Evolutionary conservation across 1,284 basidiomycete genomes (phyloP), one percentile per base, ranked within the genome.

Genomic region (Amylostereum areolatum): DNA sequence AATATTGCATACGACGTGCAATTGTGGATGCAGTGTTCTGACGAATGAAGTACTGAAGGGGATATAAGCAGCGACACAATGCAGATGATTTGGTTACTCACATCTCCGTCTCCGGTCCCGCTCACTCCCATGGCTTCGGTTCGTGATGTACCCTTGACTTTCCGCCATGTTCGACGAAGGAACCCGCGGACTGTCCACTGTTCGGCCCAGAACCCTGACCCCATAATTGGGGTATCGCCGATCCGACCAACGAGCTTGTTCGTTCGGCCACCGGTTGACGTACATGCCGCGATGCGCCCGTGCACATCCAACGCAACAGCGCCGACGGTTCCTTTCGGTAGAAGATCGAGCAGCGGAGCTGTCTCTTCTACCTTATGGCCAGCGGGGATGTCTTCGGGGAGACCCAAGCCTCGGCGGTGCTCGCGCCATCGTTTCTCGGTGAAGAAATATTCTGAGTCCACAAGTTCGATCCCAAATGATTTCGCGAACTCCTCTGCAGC

Each of bases 91-190:
- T 7, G 4, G 33, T 24, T 50, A 55, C 59, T 50, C 37, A 89
- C 87, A 66, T 92, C 89, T 50, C 89, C 90, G 58, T 91, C 82
- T 3, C 89, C 89, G 10, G 90, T 92, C 0, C 89, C 86, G 35
- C 85, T 89, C 27, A 92, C 68, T 1, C 85, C 89, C n/a, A 92
- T 68, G 1, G 81, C 85, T n/a, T 62, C 61, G 18, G 58, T 65
- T 5, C 54, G 57, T 8, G 59, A 52, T 52, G 68, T 69, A 2
- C 71, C 65, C n/a, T 50, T 58, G 11, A 79, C 47, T 39, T 67
- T 73, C 44, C 68, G 67, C 70, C 70, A 76, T 12, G 66, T 53
- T 27, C 63, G 64, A 52, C 65, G 65, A 32, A 71, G 44, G 56
- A 68, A 65, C n/a, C 73, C 62, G 5, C 61, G 59, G 27, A 63